Evolutionary conservation across 1,284 basidiomycete genomes (phyloP), one percentile per base, ranked within the genome.

Genomic region (Leccinum cinnamomeum): DNA sequence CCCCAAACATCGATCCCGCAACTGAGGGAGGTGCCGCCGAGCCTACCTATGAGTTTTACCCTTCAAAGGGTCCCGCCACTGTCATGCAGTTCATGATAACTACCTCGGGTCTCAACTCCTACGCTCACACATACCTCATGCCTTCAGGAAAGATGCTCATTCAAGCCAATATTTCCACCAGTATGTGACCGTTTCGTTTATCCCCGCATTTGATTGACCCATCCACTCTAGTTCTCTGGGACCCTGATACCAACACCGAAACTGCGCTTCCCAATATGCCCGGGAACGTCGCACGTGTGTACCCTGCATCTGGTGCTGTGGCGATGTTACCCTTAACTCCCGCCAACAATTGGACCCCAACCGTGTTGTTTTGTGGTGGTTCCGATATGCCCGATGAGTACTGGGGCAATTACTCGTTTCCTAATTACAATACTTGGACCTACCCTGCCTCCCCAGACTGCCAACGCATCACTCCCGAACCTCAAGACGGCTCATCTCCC

Each of bases 321-420:
- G 92, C 91, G 58, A 95, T 98, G 93, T 79, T 97, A 6, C 95
- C 96, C 1, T 81, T 98, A 46, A 95, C 92, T 0, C 92, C 93
- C 4, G 88, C 83, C 60, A 97, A 97, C 82, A 90, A 93, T 77
- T 98, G 91, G 79, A 86, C 82, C 0, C 91, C 90, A 1, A 94
- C 93, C 0, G 77, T 97, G 64, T 73, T 97, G 57, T 96, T 97
- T 81, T 97, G 95, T 70, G 95, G 95, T 67, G 95, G 95, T 37
- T 85, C 85, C 16, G 82, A 90, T 75, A 87, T 95, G 79, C 80
- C 87, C 30, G 85, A 88, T 54, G 82, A 84, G 58, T 84, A 84
- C 53, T 93, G 85, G 82, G 89, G 87, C 46, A 86, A 91, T 69
- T 90, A 88, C 72, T 84, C 85, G n/a, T 83, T 76, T 75, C 89